Evolutionary conservation across 2,329 filamentous ascomycete species (phyloP).

Genomic region (Colletotrichum sp.): DNA sequence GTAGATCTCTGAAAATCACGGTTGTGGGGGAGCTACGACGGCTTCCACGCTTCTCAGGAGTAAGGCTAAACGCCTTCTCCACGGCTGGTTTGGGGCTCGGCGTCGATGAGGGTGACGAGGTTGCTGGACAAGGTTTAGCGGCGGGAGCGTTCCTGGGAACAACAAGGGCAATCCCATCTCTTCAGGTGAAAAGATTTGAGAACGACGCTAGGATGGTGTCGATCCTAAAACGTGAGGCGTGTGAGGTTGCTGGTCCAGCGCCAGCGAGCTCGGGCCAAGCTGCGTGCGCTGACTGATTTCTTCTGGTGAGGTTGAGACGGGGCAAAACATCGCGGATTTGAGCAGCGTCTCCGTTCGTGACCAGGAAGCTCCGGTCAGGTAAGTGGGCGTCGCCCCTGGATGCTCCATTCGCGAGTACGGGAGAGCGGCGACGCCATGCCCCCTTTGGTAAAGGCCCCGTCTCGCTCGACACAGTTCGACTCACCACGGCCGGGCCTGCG

Average conservation of each 20-base stretch:
- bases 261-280: constrained; percentile 8
- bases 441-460: background rate
- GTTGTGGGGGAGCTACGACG: background rate
- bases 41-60: background rate
- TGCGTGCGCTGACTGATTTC: constrained; percentile 1
- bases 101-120: constrained; percentile 7
- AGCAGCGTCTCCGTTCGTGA: background rate
- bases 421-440: background rate
- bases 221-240: constrained; percentile 20
- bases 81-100: constrained; percentile 3
- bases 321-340: background rate
- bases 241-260: constrained; percentile 6
- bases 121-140: constrained; percentile 9
- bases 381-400: background rate
- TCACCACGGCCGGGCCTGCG: background rate
- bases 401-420: background rate
- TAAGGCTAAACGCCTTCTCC: background rate
- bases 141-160: constrained; percentile 16
- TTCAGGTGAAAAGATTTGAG: background rate
- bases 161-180: constrained; percentile 7
- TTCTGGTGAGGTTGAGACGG: constrained; percentile 4
- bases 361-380: background rate
- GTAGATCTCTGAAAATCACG: constrained; percentile 11
- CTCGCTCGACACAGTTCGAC: background rate
- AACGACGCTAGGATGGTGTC: constrained; percentile 12